Conservation (phyloP, 2,329 filamentous ascomycete genomes). For the Achaetomium macrosporum region DNA sequence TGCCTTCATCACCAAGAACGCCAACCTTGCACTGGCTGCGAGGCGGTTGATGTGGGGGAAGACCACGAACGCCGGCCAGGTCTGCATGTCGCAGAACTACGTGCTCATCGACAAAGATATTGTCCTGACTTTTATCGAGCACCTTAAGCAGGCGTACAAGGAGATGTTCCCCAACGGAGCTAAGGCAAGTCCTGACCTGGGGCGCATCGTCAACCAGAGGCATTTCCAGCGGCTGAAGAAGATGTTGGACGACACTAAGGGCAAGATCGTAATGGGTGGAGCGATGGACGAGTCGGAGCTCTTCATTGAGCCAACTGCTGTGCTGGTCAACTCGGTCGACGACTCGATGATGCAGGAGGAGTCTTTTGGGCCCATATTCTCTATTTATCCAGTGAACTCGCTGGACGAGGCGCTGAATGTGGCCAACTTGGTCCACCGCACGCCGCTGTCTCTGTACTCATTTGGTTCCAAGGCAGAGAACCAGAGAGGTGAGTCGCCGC, state of each 20-base stretch:
- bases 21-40: constrained; percentile 74
- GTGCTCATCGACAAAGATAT: constrained; percentile 73
- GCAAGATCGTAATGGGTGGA: constrained; percentile 83
- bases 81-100: constrained; percentile 93
- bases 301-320: constrained; percentile 88
- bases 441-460: constrained; percentile 75
- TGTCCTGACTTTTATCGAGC: constrained; percentile 63
- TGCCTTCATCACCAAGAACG: constrained; percentile 80
- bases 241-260: constrained; percentile 79
- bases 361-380: constrained; percentile 88
- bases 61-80: constrained; percentile 76
- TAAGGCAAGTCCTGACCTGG: constrained; percentile 70
- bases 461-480: constrained; percentile 80
- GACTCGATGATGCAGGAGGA: constrained; percentile 79
- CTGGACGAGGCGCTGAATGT: constrained; percentile 82
- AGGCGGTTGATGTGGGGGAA: constrained; percentile 86
- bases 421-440: constrained; percentile 74
- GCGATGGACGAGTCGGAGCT: constrained; percentile 71
- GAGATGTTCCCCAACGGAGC: constrained; percentile 82
- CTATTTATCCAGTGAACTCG: constrained; percentile 69
- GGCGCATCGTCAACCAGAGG: constrained; percentile 70
- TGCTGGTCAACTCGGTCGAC: constrained; percentile 68
- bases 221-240: constrained; percentile 80
- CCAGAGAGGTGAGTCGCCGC: constrained; percentile 53
- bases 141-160: constrained; percentile 64